Base-by-base conservation (phyloP, 2,329 filamentous ascomycete species). In the Thelonectria olida region DNA sequence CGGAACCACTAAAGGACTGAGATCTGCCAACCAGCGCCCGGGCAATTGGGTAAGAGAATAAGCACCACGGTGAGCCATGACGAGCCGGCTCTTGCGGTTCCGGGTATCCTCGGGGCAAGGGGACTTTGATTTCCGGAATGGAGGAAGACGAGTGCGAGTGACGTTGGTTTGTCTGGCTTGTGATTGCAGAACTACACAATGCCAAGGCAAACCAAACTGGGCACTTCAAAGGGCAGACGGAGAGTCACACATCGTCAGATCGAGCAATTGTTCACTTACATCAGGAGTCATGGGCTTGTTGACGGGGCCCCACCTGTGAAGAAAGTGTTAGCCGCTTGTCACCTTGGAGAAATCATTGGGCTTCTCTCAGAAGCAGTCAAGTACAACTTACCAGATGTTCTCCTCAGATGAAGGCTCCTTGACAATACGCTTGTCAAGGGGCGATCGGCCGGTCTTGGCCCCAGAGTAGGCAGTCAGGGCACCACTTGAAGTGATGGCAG, bases 221-320 rank as follows among this genome's bases (percentile, higher is more conserved):
- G 28, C 44, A 27, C 56, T 49, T 39, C 23, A 12, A 20, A 42
- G 48, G 60, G 54, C 56, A 64, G 59, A 65, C 44, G 25, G 38
- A 57, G 34, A 19, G 61, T 17, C 47, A 25, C 51, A 52, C 48
- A 54, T 57, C 59, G 42, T 51, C 44, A 67, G 62, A 54, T 54
- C 49, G 61, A 55, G 34, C 60, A 57, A 59, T 44, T 27, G 25
- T 27, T 61, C 56, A 68, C 70, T 71, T 90, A 98, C 96, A 80
- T 98, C 94, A 73, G 93, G 88, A 71, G 88, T 90, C 96, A 99
- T 99, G 77, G 95, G 92, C 88, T 98, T 98, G 87, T 99, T 99
- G 72, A 99, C 96, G 58, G 96, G 95, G 75, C 96, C 96, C 96
- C 96, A 98, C 82, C 82, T 84, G 61, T 54, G 63, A 55, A 66